Percentiles rank a stretch among this genome's conserved stretches.
phyloP scores from a whole-genome alignment of 345 rosid genomes.

The Salix koriyanagi region DNA sequence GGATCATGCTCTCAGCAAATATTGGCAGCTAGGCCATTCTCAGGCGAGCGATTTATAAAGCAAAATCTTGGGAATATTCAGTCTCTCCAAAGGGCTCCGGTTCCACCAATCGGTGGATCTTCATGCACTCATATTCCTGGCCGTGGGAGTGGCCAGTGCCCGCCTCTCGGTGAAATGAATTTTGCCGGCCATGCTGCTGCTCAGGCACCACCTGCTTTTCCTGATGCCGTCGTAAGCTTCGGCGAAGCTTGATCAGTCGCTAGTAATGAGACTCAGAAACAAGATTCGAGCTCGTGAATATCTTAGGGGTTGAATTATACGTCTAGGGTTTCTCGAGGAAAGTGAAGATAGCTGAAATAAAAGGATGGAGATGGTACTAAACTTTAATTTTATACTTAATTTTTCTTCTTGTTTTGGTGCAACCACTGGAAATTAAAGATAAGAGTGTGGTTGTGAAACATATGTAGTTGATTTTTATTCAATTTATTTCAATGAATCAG shows the following conservation, averaged over 20 bases:
- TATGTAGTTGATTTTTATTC: background rate
- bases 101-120: slow-evolving; percentile 26
- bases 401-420: background rate
- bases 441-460: background rate
- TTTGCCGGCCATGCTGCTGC: slow-evolving; percentile 6
- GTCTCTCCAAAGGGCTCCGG: slow-evolving; percentile 36
- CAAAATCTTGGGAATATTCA: slow-evolving; percentile 12
- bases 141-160: slow-evolving; percentile 23
- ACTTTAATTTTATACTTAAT: background rate
- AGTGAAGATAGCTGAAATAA: background rate
- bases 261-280: slow-evolving; percentile 6
- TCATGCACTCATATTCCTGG: slow-evolving; percentile 39
- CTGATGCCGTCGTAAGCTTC: slow-evolving; percentile 5
- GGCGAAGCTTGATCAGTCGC: background rate
- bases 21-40: slow-evolving; percentile 29
- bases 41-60: background rate
- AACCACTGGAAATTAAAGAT: background rate
- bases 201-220: slow-evolving; percentile 9
- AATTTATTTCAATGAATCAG: background rate
- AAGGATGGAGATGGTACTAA: background rate
- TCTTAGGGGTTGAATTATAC: background rate
- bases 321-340: background rate
- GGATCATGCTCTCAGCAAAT: background rate
- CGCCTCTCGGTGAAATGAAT: slow-evolving; percentile 20
- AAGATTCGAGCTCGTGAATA: slow-evolving; percentile 7